Conservation (phyloP, 176 grass and related monocot genomes). For the Hordeum marinum region DNA sequence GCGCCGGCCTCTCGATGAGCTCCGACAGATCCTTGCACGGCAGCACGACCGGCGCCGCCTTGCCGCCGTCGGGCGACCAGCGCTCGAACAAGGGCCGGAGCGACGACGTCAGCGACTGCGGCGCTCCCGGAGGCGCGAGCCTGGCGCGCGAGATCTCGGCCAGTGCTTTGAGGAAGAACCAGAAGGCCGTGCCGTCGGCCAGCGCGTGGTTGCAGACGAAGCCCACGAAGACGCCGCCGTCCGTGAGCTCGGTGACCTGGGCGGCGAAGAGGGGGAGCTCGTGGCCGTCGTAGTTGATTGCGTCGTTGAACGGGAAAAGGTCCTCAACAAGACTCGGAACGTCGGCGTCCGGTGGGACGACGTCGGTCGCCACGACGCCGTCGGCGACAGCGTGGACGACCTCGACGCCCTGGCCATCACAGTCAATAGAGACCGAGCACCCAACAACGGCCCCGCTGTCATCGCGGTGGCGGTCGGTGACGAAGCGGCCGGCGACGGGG, state of each 20-base stretch:
- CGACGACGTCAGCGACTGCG: not conserved
- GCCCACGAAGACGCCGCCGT: constrained; percentile 48
- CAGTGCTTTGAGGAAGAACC: constrained; percentile 54
- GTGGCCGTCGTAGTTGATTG: not conserved
- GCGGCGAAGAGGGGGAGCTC: not conserved
- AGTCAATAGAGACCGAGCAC: not conserved
- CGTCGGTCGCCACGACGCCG: not conserved
- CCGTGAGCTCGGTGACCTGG: constrained; percentile 32
- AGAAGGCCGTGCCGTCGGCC: constrained; percentile 53
- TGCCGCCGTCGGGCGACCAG: constrained; percentile 39
- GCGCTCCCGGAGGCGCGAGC: not conserved
- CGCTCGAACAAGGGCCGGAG: constrained; percentile 30
- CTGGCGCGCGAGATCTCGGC: constrained; percentile 22
- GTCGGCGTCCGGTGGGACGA: not conserved
- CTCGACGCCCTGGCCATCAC: not conserved
- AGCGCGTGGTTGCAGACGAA: constrained; percentile 53
- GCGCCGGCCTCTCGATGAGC: constrained; percentile 19
- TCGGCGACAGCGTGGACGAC: not conserved
- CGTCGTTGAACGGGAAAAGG: not conserved
- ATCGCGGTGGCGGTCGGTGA: not conserved
- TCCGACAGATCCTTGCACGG: constrained; percentile 12
- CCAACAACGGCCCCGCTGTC: not conserved
- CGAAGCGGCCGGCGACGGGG: not conserved
- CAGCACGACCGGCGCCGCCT: constrained; percentile 25
- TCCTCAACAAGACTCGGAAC: not conserved